Base-by-base conservation (phyloP, 2,329 filamentous ascomycete species). In the Thelonectria blattea region DNA sequence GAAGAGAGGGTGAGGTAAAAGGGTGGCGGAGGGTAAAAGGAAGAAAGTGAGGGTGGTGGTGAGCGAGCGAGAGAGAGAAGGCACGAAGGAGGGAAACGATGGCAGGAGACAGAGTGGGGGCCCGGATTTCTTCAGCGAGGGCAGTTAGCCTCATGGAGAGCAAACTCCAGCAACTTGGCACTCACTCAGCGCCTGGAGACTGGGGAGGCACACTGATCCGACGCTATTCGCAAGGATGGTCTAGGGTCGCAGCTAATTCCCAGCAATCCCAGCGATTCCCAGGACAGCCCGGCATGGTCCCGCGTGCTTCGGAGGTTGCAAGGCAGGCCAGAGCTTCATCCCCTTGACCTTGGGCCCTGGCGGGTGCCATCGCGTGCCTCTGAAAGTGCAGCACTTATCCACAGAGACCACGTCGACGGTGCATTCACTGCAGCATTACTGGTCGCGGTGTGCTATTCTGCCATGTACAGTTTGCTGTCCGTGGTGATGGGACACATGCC, bases 31-130 rank as follows among this genome's bases (percentile, higher is more conserved):
- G 52, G 41, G 58, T 41, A 41, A 64, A 37, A 43, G 46, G 42
- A 46, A 56, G 51, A 27, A n/a, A 42, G 60, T 52, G 60, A 61
- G 58, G 56, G 61, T 56, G 60, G 59, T 61, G 64, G 60, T 61
- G 61, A 65, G 59, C 62, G 59, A 54, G 42, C 32, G 49, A 47
- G 58, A 53, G 58, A 55, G 58, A 45, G 53, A 60, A 52, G 52
- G 62, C 8, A 30, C 27, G 27, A 30, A 6, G 5, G 61, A 59
- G 37, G 56, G 53, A 34, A 56, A 50, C 50, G 47, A 39, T 46
- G 60, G 53, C 57, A 42, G 56, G 56, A 41, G 48, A 52, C 4
- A 5, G 14, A 32, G 32, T 14, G 10, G 48, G 48, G 15, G 17
- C 48, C n/a, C 53, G 53, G 45, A 34, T 22, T 42, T 42, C 47